Percentiles rank a stretch among this genome's conserved stretches.
These are phyloP conservation scores for Atkinsonella texensis DNA, from an alignment of 2,329 filamentous ascomycete genomes.

Conservation along the genomic window DNA sequence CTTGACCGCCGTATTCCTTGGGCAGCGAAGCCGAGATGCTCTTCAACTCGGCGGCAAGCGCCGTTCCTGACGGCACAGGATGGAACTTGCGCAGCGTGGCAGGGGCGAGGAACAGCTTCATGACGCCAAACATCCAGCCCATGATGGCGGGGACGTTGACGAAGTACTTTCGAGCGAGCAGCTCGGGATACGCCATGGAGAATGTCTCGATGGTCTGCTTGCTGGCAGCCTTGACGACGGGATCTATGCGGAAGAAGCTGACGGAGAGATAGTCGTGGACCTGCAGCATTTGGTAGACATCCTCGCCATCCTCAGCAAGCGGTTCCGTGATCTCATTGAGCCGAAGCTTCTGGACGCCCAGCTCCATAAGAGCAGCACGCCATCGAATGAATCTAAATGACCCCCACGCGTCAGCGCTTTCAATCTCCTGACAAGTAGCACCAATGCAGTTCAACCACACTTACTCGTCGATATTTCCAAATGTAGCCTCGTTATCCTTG, in stretches of 20 bases:
- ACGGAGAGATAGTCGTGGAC: slow-evolving; percentile 88
- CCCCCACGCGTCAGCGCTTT: background rate
- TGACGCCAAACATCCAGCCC: slow-evolving; percentile 70
- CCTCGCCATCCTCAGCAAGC: slow-evolving; percentile 61
- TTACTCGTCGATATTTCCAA: slow-evolving; percentile 71
- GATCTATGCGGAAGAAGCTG: slow-evolving; percentile 74
- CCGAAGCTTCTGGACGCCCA: slow-evolving; percentile 63
- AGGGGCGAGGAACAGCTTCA: slow-evolving; percentile 63
- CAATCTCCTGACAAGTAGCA: background rate
- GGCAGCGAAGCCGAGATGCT: slow-evolving; percentile 54
- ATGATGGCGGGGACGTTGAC: slow-evolving; percentile 87
- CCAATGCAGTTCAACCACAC: slow-evolving; percentile 15
- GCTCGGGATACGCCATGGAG: slow-evolving; percentile 75
- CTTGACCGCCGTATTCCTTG: slow-evolving; percentile 67
- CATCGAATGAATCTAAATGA: slow-evolving; percentile 66
- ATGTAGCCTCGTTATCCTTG: slow-evolving; percentile 72
- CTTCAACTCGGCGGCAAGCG: slow-evolving; percentile 49
- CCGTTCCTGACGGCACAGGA: slow-evolving; percentile 60
- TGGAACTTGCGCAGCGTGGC: slow-evolving; percentile 72
- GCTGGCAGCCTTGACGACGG: slow-evolving; percentile 61
- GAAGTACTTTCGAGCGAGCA: slow-evolving; percentile 79
- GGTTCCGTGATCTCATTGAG: slow-evolving; percentile 55
- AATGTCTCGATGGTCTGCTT: slow-evolving; percentile 75
- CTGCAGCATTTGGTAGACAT: slow-evolving; percentile 85
- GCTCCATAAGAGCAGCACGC: slow-evolving; percentile 85